Evolutionary conservation across 1,284 basidiomycete species (phyloP).

Genomic region (Coriolopsis trogii): DNA sequence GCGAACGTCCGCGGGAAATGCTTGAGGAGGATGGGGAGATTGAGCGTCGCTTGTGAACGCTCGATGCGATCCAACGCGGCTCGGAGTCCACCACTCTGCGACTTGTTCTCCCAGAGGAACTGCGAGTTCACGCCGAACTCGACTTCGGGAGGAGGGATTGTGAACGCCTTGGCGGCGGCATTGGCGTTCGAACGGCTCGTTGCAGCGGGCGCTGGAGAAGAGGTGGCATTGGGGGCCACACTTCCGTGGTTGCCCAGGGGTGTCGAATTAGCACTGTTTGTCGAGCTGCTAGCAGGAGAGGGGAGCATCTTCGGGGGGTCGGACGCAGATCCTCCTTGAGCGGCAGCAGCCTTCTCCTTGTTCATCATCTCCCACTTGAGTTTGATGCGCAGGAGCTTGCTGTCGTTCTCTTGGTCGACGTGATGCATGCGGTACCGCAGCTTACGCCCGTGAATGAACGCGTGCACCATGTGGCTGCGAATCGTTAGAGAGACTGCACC

Average conservation of each 20-base stretch:
- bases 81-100: slow-evolving; percentile 47
- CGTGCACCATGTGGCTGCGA: slow-evolving; percentile 72
- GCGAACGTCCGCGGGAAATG: slow-evolving; percentile 75
- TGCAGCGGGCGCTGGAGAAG: slow-evolving; percentile 1
- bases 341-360: slow-evolving; percentile 9
- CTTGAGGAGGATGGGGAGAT: slow-evolving; percentile 61
- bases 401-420: slow-evolving; percentile 44
- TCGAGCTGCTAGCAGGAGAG: slow-evolving; percentile 68
- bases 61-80: slow-evolving; percentile 50
- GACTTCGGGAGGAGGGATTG: slow-evolving; percentile 20
- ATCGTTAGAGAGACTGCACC: slow-evolving; percentile 35
- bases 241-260: slow-evolving; percentile 47
- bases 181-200: neutral
- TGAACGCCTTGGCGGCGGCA: slow-evolving; percentile 11
- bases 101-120: slow-evolving; percentile 47
- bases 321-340: slow-evolving; percentile 18
- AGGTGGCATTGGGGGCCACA: slow-evolving; percentile 20
- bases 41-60: slow-evolving; percentile 56
- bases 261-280: slow-evolving; percentile 73
- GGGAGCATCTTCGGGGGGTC: slow-evolving; percentile 66
- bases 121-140: slow-evolving; percentile 29
- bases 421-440: slow-evolving; percentile 49
- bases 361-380: slow-evolving; percentile 15
- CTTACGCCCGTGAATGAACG: slow-evolving; percentile 66
- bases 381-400: slow-evolving; percentile 14